These are phyloP conservation scores for Colletotrichum lentis DNA, from an alignment of 2,329 filamentous ascomycete species.

Conservation along the genomic window DNA sequence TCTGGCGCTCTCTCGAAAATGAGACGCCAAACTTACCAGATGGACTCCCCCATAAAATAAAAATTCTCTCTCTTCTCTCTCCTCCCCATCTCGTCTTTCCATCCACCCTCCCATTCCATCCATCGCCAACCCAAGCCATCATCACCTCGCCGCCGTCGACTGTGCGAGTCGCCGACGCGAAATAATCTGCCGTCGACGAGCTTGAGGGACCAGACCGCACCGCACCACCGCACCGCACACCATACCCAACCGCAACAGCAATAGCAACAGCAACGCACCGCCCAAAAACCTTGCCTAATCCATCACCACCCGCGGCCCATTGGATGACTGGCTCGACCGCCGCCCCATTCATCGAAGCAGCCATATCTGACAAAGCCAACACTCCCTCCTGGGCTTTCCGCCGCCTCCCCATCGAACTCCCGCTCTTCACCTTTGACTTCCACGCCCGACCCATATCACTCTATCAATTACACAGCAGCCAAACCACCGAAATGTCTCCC, in stretches of 20 bases:
- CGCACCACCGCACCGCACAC: conserved; percentile 13
- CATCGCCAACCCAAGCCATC: conserved; percentile 35
- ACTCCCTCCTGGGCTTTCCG: conserved; percentile 13
- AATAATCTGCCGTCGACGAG: conserved; percentile 33
- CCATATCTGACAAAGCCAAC: conserved; percentile 34
- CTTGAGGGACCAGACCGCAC: conserved; percentile 10
- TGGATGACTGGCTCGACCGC: conserved; percentile 38
- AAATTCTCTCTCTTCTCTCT: conserved; percentile 39
- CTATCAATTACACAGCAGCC: conserved; percentile 9
- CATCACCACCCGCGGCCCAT: conserved; percentile 26
- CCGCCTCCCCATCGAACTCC: conserved; percentile 22
- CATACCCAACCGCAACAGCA: conserved; percentile 10
- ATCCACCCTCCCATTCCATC: conserved; percentile 38
- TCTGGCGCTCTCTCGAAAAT: conserved; percentile 43
- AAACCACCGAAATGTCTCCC: conserved; percentile 34
- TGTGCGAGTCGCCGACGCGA: conserved; percentile 34
- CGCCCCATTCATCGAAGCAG: conserved; percentile 37
- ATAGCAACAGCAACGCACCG: conserved; percentile 4
- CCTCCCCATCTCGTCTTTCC: conserved; percentile 38
- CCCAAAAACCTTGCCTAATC: conserved; percentile 32
- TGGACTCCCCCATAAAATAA: conserved; percentile 50
- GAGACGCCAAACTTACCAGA: conserved; percentile 49
- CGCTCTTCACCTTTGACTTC: conserved; percentile 13
- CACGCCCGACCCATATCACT: conserved; percentile 9
- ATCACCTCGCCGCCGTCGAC: conserved; percentile 35